phyloP scores from a whole-genome alignment of 2,329 filamentous ascomycete species.

The Ambrosiella xylebori region DNA sequence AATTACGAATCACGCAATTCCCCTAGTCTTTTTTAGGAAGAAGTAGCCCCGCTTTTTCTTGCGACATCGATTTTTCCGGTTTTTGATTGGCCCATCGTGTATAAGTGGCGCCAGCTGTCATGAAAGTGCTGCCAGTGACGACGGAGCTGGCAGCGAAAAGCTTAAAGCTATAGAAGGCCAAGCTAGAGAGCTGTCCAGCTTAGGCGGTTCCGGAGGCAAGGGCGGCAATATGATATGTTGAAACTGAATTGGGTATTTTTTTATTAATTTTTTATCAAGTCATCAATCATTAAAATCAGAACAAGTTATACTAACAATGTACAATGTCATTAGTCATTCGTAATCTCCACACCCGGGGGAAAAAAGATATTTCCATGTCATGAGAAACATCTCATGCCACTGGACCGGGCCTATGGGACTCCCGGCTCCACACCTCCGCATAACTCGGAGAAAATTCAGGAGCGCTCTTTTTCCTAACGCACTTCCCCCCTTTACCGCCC shows the following conservation, averaged over 20 bases:
- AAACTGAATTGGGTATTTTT: no score
- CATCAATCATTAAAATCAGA: not conserved
- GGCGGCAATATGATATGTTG: not conserved
- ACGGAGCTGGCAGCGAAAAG: not conserved
- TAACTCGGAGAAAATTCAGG: no score
- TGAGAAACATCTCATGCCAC: not conserved
- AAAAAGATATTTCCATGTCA: not conserved
- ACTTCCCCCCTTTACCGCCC: not conserved
- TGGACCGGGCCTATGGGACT: not conserved
- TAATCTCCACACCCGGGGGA: not conserved
- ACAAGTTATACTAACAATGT: not conserved
- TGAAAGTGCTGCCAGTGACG: no score
- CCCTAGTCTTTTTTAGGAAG: slow-evolving; percentile 11
- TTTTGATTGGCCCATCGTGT: not conserved
- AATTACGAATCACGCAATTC: slow-evolving; percentile 12
- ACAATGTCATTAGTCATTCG: not conserved
- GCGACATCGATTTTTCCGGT: not conserved
- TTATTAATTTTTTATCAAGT: not conserved
- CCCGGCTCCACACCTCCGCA: no score
- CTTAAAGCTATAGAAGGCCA: not conserved
- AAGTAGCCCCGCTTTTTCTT: slow-evolving; percentile 10
- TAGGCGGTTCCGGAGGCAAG: not conserved
- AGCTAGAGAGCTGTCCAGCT: not conserved
- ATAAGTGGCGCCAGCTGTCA: slow-evolving; percentile 9
- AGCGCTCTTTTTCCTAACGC: not conserved